A percentile compares a stretch with the other conserved stretches of the same genome.
These are phyloP conservation scores for Cutaneotrichosporon sp. DNA, from an alignment of 1,284 basidiomycete species.

Conservation along the genomic window DNA sequence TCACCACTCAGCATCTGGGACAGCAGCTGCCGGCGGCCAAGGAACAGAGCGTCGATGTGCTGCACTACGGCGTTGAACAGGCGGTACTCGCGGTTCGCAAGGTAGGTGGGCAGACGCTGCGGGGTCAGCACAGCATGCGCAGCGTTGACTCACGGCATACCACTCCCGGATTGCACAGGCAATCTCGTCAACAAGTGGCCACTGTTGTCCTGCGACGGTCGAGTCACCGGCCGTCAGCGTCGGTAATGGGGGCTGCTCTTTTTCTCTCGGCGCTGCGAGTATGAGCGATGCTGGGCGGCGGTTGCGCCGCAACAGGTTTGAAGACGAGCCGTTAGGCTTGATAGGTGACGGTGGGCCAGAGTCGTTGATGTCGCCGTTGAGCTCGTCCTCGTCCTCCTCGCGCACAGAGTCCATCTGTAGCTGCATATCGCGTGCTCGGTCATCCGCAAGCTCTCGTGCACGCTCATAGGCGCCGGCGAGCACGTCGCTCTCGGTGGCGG, in stretches of 20 bases:
- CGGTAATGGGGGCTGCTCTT: conserved; percentile 85
- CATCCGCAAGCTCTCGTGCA: conserved; percentile 35
- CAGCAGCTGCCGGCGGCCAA: conserved; percentile 83
- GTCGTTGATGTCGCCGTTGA: conserved; percentile 13
- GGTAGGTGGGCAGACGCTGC: conserved; percentile 75
- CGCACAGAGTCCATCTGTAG: conserved; percentile 62
- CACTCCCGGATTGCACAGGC: conserved; percentile 94
- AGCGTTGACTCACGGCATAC: conserved; percentile 64
- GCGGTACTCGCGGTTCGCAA: conserved; percentile 81
- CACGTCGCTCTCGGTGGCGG: conserved; percentile 83
- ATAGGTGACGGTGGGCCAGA: neutral
- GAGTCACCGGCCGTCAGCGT: conserved; percentile 90
- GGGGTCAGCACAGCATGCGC: conserved; percentile 17
- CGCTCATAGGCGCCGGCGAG: conserved; percentile 61
- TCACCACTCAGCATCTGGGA: conserved; percentile 83
- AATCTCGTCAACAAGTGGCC: conserved; percentile 96
- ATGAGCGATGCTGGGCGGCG: conserved; percentile 42
- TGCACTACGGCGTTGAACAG: conserved; percentile 82
- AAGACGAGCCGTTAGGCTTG: neutral
- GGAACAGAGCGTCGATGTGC: conserved; percentile 87
- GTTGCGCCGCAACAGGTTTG: conserved; percentile 15
- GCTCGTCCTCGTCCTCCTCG: conserved; percentile 69
- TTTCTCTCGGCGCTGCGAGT: conserved; percentile 47
- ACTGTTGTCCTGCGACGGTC: conserved; percentile 72
- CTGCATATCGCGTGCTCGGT: conserved; percentile 25